Evolutionary conservation across 1,284 basidiomycete species (phyloP), one percentile per base, ranked within the genome.

Genomic region (Cryptococcus depauperatus): DNA sequence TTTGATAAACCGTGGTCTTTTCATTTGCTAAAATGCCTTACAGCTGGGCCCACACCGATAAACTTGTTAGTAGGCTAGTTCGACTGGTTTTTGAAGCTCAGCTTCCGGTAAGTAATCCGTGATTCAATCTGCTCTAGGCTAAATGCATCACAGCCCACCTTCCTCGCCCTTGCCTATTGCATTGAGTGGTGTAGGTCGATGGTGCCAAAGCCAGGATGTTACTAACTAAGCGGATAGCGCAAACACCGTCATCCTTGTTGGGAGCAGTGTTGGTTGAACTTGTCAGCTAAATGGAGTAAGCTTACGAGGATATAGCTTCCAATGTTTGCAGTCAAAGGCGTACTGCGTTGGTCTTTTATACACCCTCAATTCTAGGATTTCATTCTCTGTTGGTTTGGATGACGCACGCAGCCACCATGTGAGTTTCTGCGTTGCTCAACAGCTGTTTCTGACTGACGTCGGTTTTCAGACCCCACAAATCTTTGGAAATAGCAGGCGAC

Each of bases 31-130:
- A 23, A 22, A 39, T 28, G 19, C 22, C 18, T 22, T 16, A 19
- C 34, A 52, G 56, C 4, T 64, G 61, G 61, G 39, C 51, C 1
- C 53, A 54, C 26, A 60, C 57, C n/a, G 59, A 63, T 46, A 54
- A 43, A 52, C 35, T 57, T 26, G 52, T 65, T 35, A 40, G 46
- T 10, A 51, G 56, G 30, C 46, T 59, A 1, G 42, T 62, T n/a
- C 45, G 61, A 38, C 37, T 65, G 35, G 58, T 55, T 3, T 55
- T 62, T 41, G 62, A 65, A 44, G 54, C 61, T 0, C 62, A 65
- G 50, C 37, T 61, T 1, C 58, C 56, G n/a, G n/a, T n/a, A n/a
- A n/a, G n/a, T n/a, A n/a, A n/a, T n/a, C n/a, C n/a, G n/a, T n/a
- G n/a, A n/a, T n/a, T n/a, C n/a, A n/a, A n/a, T n/a, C n/a, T n/a